Evolutionary conservation across 345 rosid genomes (phyloP).

Genomic region (Pistacia atlantica): DNA sequence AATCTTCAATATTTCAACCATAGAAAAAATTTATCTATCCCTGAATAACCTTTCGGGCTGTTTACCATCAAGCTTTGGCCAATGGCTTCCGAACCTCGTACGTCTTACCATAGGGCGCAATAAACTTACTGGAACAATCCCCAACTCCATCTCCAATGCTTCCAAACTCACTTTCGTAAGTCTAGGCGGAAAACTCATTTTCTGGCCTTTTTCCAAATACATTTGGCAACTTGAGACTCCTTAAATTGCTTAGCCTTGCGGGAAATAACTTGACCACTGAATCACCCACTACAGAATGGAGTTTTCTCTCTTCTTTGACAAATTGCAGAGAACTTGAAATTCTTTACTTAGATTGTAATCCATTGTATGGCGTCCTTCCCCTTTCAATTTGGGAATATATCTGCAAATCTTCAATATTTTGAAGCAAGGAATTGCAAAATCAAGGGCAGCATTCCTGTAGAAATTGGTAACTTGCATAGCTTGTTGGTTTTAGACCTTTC

Average conservation of each 20-base stretch:
- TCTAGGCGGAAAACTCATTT: neutral
- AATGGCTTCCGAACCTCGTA: too few relatives aligned
- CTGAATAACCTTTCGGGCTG: too few relatives aligned
- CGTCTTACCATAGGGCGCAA: too few relatives aligned
- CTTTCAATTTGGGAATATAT: neutral
- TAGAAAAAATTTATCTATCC: too few relatives aligned
- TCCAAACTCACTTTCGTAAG: too few relatives aligned
- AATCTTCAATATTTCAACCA: too few relatives aligned
- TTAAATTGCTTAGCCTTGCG: accelerated
- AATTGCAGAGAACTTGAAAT: neutral
- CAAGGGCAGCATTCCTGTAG: constrained; percentile 18
- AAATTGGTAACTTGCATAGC: constrained; percentile 13
- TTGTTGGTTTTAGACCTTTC: neutral
- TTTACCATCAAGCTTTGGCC: too few relatives aligned
- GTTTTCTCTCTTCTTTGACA: neutral
- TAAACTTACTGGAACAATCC: too few relatives aligned
- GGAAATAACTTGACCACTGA: neutral
- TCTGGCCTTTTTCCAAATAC: constrained; percentile 5
- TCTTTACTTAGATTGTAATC: neutral
- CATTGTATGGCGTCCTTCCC: neutral
- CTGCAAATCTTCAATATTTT: neutral
- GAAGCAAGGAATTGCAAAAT: neutral
- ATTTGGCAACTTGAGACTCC: constrained; percentile 4
- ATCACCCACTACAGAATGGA: neutral
- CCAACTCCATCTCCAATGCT: too few relatives aligned